phyloP scores from a whole-genome alignment of 176 grass and related monocot genomes.

The Musa itinerans region DNA sequence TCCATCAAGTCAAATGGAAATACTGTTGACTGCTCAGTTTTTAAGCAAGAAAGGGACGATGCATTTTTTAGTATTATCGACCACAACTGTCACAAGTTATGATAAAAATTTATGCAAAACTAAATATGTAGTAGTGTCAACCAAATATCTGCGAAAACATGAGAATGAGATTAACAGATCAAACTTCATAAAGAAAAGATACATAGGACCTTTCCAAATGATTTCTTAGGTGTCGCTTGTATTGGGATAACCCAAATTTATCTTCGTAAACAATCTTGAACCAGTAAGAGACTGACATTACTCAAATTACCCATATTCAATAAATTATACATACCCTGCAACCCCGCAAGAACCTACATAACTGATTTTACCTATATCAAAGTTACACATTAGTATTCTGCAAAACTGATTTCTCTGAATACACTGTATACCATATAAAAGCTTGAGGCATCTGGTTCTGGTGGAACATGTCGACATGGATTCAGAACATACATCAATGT shows the following conservation, averaged over 20 bases:
- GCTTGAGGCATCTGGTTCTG: background rate
- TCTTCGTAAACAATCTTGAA: conserved; percentile 16
- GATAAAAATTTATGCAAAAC: background rate
- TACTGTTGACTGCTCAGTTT: too few relatives aligned
- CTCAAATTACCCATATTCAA: conserved; percentile 4
- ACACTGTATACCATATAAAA: background rate
- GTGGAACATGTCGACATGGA: background rate
- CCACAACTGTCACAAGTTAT: background rate
- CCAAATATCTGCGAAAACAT: background rate
- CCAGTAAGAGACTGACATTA: background rate
- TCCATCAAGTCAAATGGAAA: too few relatives aligned
- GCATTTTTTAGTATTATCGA: too few relatives aligned
- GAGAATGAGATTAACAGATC: background rate
- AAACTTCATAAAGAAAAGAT: background rate
- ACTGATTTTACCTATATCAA: background rate
- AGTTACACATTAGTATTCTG: conserved; percentile 2
- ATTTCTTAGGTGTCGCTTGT: background rate
- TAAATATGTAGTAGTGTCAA: background rate
- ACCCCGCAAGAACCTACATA: background rate
- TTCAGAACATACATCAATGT: background rate
- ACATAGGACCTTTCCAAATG: background rate
- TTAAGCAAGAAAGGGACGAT: too few relatives aligned
- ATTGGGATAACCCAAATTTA: background rate
- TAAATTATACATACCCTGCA: conserved; percentile 14
- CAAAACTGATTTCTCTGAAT: background rate